Evolutionary conservation across 192 early-diverging fungal genomes (phyloP).

Genomic region (Coemansia reversa): DNA sequence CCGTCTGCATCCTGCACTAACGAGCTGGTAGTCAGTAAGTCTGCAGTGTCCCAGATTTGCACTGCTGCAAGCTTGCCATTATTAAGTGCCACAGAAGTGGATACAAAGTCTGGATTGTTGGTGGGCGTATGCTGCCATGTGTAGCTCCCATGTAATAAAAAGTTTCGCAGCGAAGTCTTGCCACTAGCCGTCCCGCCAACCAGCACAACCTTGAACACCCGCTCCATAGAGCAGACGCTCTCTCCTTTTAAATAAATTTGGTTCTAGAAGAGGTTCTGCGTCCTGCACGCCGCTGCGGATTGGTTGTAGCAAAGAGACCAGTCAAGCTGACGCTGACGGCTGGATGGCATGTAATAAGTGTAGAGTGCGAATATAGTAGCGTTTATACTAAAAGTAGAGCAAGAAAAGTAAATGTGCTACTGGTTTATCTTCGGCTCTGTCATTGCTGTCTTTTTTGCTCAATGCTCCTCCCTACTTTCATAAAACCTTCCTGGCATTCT

Average conservation of each 20-base stretch:
- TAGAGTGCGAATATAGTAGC: background rate
- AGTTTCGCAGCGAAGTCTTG: constrained; percentile 51
- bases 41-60: constrained; percentile 51
- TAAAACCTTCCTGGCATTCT: background rate
- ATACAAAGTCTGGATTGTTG: constrained; percentile 44
- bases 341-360: background rate
- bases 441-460: background rate
- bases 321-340: background rate
- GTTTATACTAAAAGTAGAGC: background rate
- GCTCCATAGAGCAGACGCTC: constrained; percentile 11
- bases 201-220: constrained; percentile 45
- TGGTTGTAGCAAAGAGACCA: background rate
- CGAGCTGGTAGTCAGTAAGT: constrained; percentile 24
- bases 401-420: background rate
- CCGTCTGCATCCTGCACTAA: constrained; percentile 45
- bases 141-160: constrained; percentile 35
- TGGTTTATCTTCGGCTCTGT: background rate
- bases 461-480: background rate
- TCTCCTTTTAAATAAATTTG: background rate
- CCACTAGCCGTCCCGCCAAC: constrained; percentile 34
- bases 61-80: constrained; percentile 24
- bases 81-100: constrained; percentile 30
- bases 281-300: background rate
- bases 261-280: background rate
- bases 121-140: constrained; percentile 35